Base-by-base conservation (phyloP, 805 yeast species). In the Candida peoriensis region DNA sequence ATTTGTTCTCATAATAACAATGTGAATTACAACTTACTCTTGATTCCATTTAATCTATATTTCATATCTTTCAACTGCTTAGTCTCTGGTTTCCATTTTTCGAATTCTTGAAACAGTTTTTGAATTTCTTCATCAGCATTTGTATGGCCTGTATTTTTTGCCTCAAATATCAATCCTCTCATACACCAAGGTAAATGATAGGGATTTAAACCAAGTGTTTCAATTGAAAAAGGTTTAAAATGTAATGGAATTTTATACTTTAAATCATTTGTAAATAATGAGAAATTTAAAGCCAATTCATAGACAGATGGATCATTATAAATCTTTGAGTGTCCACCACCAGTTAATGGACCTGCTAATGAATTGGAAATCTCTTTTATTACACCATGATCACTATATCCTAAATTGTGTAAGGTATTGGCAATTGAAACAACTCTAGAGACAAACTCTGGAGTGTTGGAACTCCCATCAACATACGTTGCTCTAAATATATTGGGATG, bases 401-500 rank as follows among this genome's bases (percentile, higher is more conserved):
- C 97, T 30, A 77, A 47, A 54, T 90, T 87, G 36, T 82, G 74
- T 29, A 89, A 59, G 34, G 74, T 76, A 37, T 89, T 74, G 5
- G 95, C 84, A 8, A 88, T 61, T 11, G 81, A 72, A 1, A 88
- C 79, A 19, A 90, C 68, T 30, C 81, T 71, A 15, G 83, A 72
- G 9, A 93, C 79, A 55, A 93, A 90, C 12, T 70, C 68, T 0
- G 96, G 96, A 0, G 95, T 76, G 36, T 74, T 74, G 1, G 93
- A 79, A 15, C 79, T 73, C 22, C 82, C 84, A 56, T 93, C 97
- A 21, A 90, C 76, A 53, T 86, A 93, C 14, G 89, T 88, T 0
- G 96, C 94, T 34, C 96, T 68, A 52, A 76, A 89, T 12, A 90
- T 76, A 57, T 88, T 85, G 4, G 98, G 97, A 62, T 90, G 98